Evolutionary conservation across 768 basidiomycete species (phyloP).

Genomic region (Cantharellus anzutake): DNA sequence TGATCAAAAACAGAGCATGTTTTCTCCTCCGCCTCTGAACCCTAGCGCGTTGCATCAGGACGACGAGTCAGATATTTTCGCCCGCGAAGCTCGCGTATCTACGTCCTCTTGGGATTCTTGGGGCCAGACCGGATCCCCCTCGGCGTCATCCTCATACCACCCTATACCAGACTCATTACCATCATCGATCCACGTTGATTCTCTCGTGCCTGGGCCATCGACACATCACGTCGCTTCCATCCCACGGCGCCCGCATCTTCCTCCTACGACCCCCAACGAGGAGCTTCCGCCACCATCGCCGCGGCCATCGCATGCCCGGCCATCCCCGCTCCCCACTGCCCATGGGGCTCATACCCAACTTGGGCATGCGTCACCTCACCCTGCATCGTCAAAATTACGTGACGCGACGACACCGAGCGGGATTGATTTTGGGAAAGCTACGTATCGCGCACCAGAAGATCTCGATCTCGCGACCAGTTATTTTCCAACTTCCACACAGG

Average conservation of each 20-base stretch:
- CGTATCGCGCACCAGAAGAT: slow-evolving; percentile 23
- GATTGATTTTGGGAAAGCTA: slow-evolving; percentile 13
- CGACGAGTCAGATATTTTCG: too few relatives aligned
- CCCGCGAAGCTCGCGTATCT: too few relatives aligned
- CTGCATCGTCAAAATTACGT: not conserved
- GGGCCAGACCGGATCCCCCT: too few relatives aligned
- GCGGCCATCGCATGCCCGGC: not conserved
- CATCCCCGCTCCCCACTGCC: not conserved
- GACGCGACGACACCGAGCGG: not conserved
- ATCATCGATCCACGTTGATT: too few relatives aligned
- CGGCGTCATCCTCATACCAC: too few relatives aligned
- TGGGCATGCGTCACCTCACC: not conserved
- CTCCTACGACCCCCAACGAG: slow-evolving; percentile 8
- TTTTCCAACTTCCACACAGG: not conserved
- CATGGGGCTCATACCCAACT: not conserved
- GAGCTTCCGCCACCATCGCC: slow-evolving; percentile 18
- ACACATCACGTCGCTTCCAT: too few relatives aligned
- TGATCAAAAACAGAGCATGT: too few relatives aligned
- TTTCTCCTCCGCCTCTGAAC: too few relatives aligned
- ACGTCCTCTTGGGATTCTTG: too few relatives aligned
- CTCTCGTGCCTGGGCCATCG: too few relatives aligned
- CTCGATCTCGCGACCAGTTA: slow-evolving; percentile 6
- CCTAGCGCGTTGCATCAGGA: too few relatives aligned
- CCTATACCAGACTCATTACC: too few relatives aligned
- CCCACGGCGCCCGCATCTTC: slow-evolving; percentile 5